Evolutionary conservation across 805 yeast genomes (phyloP).

Genomic region (Yamadazyma sp.): DNA sequence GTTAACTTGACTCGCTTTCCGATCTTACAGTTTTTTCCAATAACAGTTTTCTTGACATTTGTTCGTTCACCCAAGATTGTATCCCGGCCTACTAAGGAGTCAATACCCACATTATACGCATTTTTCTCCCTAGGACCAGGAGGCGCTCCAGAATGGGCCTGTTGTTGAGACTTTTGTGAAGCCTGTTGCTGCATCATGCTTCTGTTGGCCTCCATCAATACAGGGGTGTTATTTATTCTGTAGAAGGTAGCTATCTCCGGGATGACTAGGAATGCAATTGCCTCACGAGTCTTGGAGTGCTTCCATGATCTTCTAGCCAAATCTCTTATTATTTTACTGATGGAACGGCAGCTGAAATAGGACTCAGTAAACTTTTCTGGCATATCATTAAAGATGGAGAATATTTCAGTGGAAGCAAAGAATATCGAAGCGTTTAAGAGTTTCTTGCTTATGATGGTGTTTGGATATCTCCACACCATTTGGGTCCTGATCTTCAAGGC

Average conservation of each 20-base stretch:
- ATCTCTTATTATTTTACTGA: constrained; percentile 75
- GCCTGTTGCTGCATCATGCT: constrained; percentile 68
- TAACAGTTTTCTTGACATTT: constrained; percentile 79
- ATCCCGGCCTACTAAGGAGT: constrained; percentile 70
- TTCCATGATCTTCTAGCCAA: constrained; percentile 91
- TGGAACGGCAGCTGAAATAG: constrained; percentile 47
- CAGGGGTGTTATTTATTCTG: constrained; percentile 74
- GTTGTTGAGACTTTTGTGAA: constrained; percentile 6
- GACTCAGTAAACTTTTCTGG: constrained; percentile 33
- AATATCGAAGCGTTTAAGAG: constrained; percentile 70
- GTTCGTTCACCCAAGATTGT: constrained; percentile 79
- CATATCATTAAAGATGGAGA: constrained; percentile 47
- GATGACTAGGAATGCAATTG: constrained; percentile 66
- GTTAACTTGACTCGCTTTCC: constrained; percentile 87
- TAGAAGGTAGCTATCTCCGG: constrained; percentile 72
- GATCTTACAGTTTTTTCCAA: constrained; percentile 71
- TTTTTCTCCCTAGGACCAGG: constrained; percentile 42
- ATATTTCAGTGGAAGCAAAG: constrained; percentile 44
- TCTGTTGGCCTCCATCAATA: constrained; percentile 89
- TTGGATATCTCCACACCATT: constrained; percentile 86
- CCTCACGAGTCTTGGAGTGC: constrained; percentile 58
- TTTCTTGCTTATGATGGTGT: constrained; percentile 71
- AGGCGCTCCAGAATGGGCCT: constrained; percentile 12
- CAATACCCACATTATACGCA: constrained; percentile 81
- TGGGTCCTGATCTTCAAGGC: constrained; percentile 78